Percentiles rank a stretch among this genome's conserved stretches.
phyloP scores from a whole-genome alignment of 768 basidiomycete genomes.

The Tricholoma terreum region DNA sequence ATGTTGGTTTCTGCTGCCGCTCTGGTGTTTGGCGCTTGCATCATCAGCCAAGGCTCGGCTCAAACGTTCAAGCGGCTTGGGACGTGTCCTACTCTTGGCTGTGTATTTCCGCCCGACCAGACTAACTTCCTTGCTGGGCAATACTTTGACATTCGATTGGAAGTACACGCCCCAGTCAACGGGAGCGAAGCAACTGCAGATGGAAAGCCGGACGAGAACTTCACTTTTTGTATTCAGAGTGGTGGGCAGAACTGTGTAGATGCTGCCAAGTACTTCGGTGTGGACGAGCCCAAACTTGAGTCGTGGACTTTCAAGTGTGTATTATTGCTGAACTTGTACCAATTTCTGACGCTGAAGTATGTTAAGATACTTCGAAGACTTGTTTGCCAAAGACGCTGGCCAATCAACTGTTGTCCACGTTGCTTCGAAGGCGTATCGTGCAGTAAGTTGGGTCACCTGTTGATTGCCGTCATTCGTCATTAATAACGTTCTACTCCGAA shows the following conservation, averaged over 20 bases:
- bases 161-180: conserved; percentile 42
- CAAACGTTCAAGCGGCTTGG: conserved; percentile 42
- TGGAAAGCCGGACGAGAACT: conserved; percentile 37
- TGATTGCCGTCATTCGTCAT: background rate
- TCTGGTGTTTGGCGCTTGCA: conserved; percentile 17
- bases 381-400: conserved; percentile 38
- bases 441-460: conserved; percentile 23
- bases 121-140: conserved; percentile 42
- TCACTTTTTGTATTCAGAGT: conserved; percentile 37
- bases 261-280: conserved; percentile 34
- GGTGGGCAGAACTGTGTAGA: conserved; percentile 31
- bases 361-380: conserved; percentile 39
- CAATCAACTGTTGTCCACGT: conserved; percentile 35
- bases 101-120: conserved; percentile 43
- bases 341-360: background rate
- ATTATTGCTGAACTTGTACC: background rate
- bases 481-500: conserved; percentile 9
- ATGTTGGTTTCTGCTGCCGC: conserved; percentile 7
- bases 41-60: conserved; percentile 22
- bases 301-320: conserved; percentile 41
- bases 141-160: conserved; percentile 40
- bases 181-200: conserved; percentile 33
- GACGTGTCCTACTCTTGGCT: conserved; percentile 39
- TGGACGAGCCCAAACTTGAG: conserved; percentile 31
- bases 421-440: conserved; percentile 41